These are phyloP conservation scores for Kwoniella shivajii DNA, from an alignment of 1,284 basidiomycete species.

Conservation along the genomic window DNA sequence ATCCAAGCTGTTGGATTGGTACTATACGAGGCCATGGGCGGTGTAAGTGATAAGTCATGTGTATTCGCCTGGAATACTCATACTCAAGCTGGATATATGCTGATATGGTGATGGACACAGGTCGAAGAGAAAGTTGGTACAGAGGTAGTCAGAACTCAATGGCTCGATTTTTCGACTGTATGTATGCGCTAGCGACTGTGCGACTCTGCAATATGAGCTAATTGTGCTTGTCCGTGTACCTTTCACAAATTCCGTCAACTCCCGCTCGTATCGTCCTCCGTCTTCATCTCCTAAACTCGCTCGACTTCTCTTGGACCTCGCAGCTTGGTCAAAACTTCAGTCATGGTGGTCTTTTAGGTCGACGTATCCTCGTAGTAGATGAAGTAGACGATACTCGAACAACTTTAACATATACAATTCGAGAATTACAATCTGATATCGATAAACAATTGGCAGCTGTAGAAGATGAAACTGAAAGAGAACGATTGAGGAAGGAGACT, in stretches of 20 bases:
- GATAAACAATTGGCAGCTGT: slow-evolving; percentile 67
- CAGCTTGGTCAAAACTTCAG: slow-evolving; percentile 49
- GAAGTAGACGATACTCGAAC: slow-evolving; percentile 93
- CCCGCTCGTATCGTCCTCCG: no score
- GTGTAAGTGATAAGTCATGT: slow-evolving; percentile 43
- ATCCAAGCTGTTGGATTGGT: slow-evolving; percentile 90
- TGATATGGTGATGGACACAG: neutral
- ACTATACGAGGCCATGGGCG: slow-evolving; percentile 82
- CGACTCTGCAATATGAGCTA: no score
- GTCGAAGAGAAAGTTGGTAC: slow-evolving; percentile 75
- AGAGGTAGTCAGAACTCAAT: slow-evolving; percentile 87
- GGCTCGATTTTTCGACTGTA: slow-evolving; percentile 68
- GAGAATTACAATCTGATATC: slow-evolving; percentile 83
- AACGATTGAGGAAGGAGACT: slow-evolving; percentile 64
- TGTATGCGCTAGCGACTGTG: no score
- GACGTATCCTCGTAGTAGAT: slow-evolving; percentile 81
- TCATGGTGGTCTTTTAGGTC: slow-evolving; percentile 66
- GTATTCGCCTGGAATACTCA: neutral
- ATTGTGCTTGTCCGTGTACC: no score
- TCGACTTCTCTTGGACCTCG: no score
- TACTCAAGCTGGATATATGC: neutral
- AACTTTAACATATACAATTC: slow-evolving; percentile 84
- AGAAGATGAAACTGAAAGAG: slow-evolving; percentile 68
- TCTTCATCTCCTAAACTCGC: neutral
- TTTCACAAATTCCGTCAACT: no score